Conservation (phyloP, 1,284 basidiomycete species). For the Pseudomicrostroma phylloplanum region DNA sequence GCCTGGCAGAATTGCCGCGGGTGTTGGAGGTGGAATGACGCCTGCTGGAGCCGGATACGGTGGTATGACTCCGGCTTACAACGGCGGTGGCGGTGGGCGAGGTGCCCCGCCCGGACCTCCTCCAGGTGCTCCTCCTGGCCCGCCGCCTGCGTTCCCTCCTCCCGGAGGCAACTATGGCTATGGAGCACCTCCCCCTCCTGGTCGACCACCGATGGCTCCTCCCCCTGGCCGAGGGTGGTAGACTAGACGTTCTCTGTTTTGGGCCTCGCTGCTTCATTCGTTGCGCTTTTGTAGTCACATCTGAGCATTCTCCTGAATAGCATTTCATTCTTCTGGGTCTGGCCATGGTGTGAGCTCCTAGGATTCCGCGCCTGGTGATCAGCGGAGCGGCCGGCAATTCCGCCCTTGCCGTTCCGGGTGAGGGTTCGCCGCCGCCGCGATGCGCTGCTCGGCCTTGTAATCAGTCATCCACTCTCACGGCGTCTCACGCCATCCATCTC, state of each 20-base stretch:
- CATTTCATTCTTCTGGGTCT: too few relatives aligned
- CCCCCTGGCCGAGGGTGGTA: not conserved
- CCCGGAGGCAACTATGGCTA: constrained; percentile 16
- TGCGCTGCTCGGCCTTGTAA: too few relatives aligned
- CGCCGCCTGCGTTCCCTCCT: constrained; percentile 20
- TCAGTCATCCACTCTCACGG: too few relatives aligned
- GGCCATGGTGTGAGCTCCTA: too few relatives aligned
- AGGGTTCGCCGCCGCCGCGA: too few relatives aligned
- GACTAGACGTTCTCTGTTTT: not conserved
- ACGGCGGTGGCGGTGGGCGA: constrained; percentile 13
- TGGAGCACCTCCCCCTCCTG: constrained; percentile 17
- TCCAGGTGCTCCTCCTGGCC: constrained; percentile 19
- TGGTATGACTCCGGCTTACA: not conserved
- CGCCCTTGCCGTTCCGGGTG: too few relatives aligned
- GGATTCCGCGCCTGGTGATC: too few relatives aligned
- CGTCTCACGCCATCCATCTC: too few relatives aligned
- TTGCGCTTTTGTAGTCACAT: too few relatives aligned
- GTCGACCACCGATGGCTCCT: constrained; percentile 22
- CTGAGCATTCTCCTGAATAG: too few relatives aligned
- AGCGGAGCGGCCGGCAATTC: too few relatives aligned
- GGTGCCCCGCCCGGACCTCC: constrained; percentile 17
- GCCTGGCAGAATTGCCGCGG: not conserved
- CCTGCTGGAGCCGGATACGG: not conserved
- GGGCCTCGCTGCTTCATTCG: too few relatives aligned
- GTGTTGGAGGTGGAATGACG: constrained; percentile 14